These are phyloP conservation scores for Actinomucor elegans DNA, from an alignment of 371 early-diverging fungal genomes.

Conservation along the genomic window DNA sequence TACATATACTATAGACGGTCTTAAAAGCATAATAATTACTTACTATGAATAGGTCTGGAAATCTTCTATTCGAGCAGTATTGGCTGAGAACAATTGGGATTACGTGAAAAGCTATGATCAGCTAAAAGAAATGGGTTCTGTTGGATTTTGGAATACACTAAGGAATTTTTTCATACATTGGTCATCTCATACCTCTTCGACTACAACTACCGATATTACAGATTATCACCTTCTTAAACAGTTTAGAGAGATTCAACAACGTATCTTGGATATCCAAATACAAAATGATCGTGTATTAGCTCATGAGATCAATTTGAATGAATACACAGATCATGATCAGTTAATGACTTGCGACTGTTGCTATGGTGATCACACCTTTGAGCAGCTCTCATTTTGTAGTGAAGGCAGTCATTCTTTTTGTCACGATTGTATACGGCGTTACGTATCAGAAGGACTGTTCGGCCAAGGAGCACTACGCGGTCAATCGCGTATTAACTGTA, in stretches of 20 bases:
- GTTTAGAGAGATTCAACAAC: slow-evolving; percentile 20
- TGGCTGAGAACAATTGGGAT: slow-evolving; percentile 61
- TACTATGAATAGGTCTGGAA: slow-evolving; percentile 34
- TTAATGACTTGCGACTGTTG: slow-evolving; percentile 60
- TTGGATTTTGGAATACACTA: slow-evolving; percentile 42
- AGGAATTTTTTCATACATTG: slow-evolving; percentile 40
- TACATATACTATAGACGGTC: background rate
- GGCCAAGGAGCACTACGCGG: slow-evolving; percentile 60
- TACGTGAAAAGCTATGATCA: slow-evolving; percentile 42
- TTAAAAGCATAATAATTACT: too few relatives aligned
- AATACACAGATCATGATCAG: slow-evolving; percentile 41
- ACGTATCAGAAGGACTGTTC: slow-evolving; percentile 54
- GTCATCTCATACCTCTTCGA: slow-evolving; percentile 13
- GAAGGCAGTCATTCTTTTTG: slow-evolving; percentile 59
- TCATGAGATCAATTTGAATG: slow-evolving; percentile 30
- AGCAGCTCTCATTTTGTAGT: slow-evolving; percentile 50
- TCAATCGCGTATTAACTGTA: slow-evolving; percentile 36
- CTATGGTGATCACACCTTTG: slow-evolving; percentile 53
- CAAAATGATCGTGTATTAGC: slow-evolving; percentile 35
- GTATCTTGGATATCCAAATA: slow-evolving; percentile 17
- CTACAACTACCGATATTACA: background rate
- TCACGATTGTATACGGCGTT: slow-evolving; percentile 41
- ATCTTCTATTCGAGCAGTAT: slow-evolving; percentile 54
- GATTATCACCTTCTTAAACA: slow-evolving; percentile 28
- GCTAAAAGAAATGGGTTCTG: slow-evolving; percentile 40